These are phyloP conservation scores for Pseudogymnoascus sp. DNA, from an alignment of 2,329 filamentous ascomycete species.

Conservation along the genomic window DNA sequence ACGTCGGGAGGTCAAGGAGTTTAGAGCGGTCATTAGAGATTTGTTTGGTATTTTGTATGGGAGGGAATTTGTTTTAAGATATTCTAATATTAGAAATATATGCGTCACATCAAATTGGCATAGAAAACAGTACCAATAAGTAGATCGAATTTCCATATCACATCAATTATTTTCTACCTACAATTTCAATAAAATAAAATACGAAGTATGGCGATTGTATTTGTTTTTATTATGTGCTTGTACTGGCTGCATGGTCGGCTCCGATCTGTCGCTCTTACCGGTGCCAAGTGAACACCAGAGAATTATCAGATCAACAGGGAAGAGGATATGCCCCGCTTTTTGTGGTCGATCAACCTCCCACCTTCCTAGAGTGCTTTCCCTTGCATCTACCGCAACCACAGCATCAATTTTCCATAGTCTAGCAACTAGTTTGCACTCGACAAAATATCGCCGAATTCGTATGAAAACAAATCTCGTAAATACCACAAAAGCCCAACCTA, in stretches of 20 bases:
- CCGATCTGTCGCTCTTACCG: not conserved
- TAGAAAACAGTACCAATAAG: not conserved
- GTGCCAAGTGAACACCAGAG: not conserved
- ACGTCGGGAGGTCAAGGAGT: not conserved
- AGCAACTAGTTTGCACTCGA: not conserved
- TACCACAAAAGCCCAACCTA: not conserved
- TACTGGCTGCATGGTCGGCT: not conserved
- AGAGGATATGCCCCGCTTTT: slow-evolving; percentile 4
- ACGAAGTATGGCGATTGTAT: not conserved
- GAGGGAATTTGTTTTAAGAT: not conserved
- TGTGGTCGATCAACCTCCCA: not conserved
- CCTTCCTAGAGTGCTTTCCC: slow-evolving; percentile 2
- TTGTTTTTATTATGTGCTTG: slow-evolving; percentile 1
- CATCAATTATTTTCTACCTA: not conserved
- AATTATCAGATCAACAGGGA: slow-evolving; percentile 8
- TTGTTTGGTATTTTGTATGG: not conserved
- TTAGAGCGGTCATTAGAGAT: not conserved
- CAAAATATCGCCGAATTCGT: not conserved
- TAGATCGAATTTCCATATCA: not conserved
- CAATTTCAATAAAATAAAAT: not conserved
- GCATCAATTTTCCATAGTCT: not conserved
- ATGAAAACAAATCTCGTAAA: not conserved
- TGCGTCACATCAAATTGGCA: not conserved
- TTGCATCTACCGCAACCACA: not conserved
- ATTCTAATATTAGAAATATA: not conserved